A percentile compares a stretch with the other conserved stretches of the same genome.
Evolutionary conservation across 495 filamentous ascomycete genomes (phyloP).

Genomic region (Neurospora sp.): DNA sequence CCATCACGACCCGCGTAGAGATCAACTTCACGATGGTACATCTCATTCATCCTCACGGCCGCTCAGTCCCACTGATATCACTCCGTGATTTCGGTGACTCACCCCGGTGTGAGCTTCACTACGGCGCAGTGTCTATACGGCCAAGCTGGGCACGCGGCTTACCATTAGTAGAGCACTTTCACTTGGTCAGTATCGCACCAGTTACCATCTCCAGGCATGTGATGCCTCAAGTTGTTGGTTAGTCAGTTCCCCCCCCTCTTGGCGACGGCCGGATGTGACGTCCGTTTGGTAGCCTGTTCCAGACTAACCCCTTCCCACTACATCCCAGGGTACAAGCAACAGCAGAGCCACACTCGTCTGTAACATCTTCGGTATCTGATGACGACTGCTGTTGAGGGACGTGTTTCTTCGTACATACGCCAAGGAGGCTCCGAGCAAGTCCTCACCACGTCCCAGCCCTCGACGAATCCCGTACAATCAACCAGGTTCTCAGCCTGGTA

Average conservation of each 20-base stretch:
- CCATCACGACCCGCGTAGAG: not conserved
- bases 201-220: not conserved
- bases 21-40: not conserved
- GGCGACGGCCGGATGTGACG: not conserved
- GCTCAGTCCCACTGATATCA: not conserved
- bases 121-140: not conserved
- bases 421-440: not conserved
- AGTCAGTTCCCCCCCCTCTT: not conserved
- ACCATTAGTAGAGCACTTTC: not conserved
- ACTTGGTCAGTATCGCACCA: not conserved
- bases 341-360: not conserved
- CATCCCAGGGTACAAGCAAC: not conserved
- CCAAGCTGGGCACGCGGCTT: not conserved
- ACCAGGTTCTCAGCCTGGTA: not conserved
- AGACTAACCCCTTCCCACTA: not conserved
- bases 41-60: not conserved
- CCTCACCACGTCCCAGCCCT: not conserved
- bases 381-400: not conserved
- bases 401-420: not conserved
- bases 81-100: not conserved
- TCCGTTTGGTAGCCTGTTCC: not conserved
- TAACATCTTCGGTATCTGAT: not conserved
- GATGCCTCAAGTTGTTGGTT: not conserved
- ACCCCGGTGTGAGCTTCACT: not conserved
- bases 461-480: not conserved